Conservation (phyloP, 2,329 filamentous ascomycete species). For the Huntiella moniliformis region DNA sequence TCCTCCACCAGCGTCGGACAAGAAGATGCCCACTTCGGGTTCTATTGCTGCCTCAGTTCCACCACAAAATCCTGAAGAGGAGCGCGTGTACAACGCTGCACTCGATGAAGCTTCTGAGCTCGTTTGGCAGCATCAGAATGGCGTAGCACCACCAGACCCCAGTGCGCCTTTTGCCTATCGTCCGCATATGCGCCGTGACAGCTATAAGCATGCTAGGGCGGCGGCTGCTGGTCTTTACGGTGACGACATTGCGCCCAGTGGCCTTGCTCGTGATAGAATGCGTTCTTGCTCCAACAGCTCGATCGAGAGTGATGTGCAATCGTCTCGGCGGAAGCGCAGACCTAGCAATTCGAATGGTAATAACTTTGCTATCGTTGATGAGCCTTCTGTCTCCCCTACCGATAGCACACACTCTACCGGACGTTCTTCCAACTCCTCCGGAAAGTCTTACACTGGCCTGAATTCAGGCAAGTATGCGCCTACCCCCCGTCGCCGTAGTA, state of each 20-base stretch:
- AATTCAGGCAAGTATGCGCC: constrained; percentile 13
- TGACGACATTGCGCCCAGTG: constrained; percentile 26
- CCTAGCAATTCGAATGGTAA: constrained; percentile 5
- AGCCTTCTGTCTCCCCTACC: constrained; percentile 5
- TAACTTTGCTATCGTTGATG: constrained; percentile 3
- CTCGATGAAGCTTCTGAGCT: constrained; percentile 62
- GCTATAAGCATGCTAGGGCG: constrained; percentile 48
- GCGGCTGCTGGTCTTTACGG: constrained; percentile 36
- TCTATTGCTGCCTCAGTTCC: constrained; percentile 12
- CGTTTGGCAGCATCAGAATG: constrained; percentile 56
- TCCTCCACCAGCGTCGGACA: neutral
- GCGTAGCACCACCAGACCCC: constrained; percentile 28
- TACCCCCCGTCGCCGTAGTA: constrained; percentile 38
- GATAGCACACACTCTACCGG: constrained; percentile 1
- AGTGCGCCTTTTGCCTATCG: constrained; percentile 49
- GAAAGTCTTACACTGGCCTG: constrained; percentile 14
- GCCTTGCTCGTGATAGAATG: constrained; percentile 25
- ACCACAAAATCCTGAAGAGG: constrained; percentile 32
- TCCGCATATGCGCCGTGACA: constrained; percentile 49
- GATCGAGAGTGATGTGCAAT: constrained; percentile 25
- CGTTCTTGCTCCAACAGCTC: constrained; percentile 35
- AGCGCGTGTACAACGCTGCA: constrained; percentile 47
- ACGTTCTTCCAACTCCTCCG: constrained; percentile 4
- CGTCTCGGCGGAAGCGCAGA: constrained; percentile 2
- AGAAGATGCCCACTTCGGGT: constrained; percentile 7